phyloP scores from a whole-genome alignment of 78 protist species.

The Chrysochromulina parva region DNA sequence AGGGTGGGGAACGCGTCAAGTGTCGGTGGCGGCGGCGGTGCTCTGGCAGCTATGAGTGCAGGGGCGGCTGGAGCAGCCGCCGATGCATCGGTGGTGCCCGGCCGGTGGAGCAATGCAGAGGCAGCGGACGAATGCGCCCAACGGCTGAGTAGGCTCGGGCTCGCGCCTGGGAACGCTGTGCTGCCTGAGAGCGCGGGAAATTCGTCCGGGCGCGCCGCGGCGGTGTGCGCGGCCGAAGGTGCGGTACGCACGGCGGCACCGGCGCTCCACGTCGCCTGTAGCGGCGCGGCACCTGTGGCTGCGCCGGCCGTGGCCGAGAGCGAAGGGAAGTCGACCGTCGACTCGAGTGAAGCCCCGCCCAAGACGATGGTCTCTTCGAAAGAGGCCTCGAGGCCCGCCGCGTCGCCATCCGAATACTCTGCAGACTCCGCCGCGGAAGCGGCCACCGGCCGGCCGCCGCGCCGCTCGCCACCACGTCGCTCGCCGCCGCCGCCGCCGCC shows the following conservation, averaged over 20 bases:
- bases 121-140: background rate
- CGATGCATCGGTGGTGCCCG: background rate
- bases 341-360: background rate
- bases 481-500: background rate
- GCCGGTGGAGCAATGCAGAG: background rate
- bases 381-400: too few relatives aligned
- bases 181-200: too few relatives aligned
- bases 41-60: background rate
- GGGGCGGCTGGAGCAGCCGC: background rate
- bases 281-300: too few relatives aligned
- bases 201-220: too few relatives aligned
- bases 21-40: background rate
- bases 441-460: background rate
- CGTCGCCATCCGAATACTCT: background rate
- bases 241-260: too few relatives aligned
- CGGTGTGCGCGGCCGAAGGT: too few relatives aligned
- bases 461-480: background rate
- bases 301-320: too few relatives aligned
- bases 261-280: too few relatives aligned
- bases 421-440: background rate
- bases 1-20: background rate
- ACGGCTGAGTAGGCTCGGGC: too few relatives aligned
- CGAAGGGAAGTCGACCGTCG: slow-evolving; percentile 5
- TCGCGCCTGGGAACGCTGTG: too few relatives aligned
- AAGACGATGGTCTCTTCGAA: background rate